Base-by-base conservation (phyloP, 176 grass and related monocot species). In the Cenchrus fungigraminus region DNA sequence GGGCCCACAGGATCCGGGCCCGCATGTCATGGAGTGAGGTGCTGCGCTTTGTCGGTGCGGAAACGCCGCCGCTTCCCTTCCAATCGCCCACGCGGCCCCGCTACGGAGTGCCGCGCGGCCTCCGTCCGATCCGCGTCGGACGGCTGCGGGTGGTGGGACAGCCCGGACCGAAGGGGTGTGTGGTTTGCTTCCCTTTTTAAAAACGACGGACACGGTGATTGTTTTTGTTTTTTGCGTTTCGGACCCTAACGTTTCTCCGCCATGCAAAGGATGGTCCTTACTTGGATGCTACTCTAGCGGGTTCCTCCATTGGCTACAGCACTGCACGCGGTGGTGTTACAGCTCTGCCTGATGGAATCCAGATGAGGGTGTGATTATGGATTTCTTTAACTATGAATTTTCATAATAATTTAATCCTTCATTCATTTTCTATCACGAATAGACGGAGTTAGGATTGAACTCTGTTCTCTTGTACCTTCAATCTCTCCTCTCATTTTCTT, bases 281-380 rank as follows among this genome's bases (percentile, higher is more conserved):
- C 71, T 82, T 82, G 78, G 59, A 87, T 87, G 52, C 42, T 76
- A 76, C 85, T 82, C 70, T 6, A 65, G 3, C 44, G 14, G 71
- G 50, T 28, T 22, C 12, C 9, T 4, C 1, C 37, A 40, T 6
- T 65, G 4, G 28, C 0, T 29, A 12, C 22, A 2, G 8, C 56
- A 20, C 8, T 9, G 58, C 20, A 11, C 8, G 10, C 6, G 3
- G 8, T 25, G 58, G 6, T 57, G 55, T 57, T 57, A 8, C 17
- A 19, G 6, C 55, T 8, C 55, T 20, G 6, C 5, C n/a, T 25
- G 2, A 10, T 11, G 58, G 6, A 25, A 25, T 8, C 19, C 25
- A 29, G 29, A 64, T 66, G 2, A 14, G 13, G 13, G 42, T 9
- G 65, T 68, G 6, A 61, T 20, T 3, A 9, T n/a, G 19, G 20